Evolutionary conservation across 495 filamentous ascomycete genomes (phyloP).

Genomic region (Thermothielavioides terrestris): DNA sequence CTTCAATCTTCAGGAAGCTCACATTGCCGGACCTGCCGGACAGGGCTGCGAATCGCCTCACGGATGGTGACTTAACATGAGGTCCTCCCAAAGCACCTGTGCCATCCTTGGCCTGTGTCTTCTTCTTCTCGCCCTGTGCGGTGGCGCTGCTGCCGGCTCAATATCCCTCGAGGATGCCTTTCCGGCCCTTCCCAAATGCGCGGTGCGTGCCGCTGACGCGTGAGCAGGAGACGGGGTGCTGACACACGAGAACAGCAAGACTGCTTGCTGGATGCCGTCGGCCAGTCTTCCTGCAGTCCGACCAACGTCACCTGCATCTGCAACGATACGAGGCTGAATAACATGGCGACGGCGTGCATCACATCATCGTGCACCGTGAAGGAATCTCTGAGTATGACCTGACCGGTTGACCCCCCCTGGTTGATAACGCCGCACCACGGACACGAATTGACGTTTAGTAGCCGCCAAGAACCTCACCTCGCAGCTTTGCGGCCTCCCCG

Average conservation of each 20-base stretch:
- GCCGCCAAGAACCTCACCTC: conserved; percentile 17
- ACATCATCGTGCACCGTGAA: conserved; percentile 10
- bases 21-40: not conserved
- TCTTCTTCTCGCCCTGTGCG: not conserved
- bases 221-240: not conserved
- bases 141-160: not conserved
- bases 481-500: conserved; percentile 7
- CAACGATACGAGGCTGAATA: conserved; percentile 2
- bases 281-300: conserved; percentile 10
- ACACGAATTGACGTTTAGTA: conserved; percentile 3
- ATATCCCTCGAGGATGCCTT: not conserved
- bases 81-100: conserved; percentile 4
- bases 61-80: conserved; percentile 9
- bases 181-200: conserved; percentile 2
- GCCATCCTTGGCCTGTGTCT: conserved; percentile 11
- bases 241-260: not conserved
- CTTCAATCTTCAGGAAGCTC: not conserved
- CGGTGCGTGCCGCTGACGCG: conserved; percentile 4
- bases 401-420: not conserved
- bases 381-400: conserved; percentile 14
- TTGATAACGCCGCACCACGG: too few relatives aligned
- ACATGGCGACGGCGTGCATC: conserved; percentile 8
- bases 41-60: not conserved
- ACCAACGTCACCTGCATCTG: conserved; percentile 19
- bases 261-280: conserved; percentile 5